Evolutionary conservation across 495 filamentous ascomycete species (phyloP).

Genomic region (Penicillium cataractarum): DNA sequence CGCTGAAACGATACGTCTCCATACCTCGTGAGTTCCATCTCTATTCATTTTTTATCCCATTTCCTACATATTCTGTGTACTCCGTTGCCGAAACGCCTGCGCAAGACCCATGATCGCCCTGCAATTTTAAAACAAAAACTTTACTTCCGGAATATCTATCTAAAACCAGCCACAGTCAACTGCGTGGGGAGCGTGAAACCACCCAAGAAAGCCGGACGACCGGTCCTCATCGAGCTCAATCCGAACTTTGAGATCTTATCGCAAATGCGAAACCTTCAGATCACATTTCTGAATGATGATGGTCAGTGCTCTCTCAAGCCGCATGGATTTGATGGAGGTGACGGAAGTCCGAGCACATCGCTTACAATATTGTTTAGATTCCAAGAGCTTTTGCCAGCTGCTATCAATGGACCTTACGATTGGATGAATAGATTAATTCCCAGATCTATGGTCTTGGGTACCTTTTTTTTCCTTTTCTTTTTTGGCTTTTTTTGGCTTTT

Average conservation of each 20-base stretch:
- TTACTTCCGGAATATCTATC: background rate
- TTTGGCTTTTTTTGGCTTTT: background rate
- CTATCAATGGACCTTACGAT: slow-evolving; percentile 33
- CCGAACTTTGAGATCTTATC: slow-evolving; percentile 51
- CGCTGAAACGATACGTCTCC: slow-evolving; percentile 48
- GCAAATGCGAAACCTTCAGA: slow-evolving; percentile 45
- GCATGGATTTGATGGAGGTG: background rate
- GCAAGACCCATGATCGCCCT: background rate
- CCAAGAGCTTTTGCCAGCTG: slow-evolving; percentile 30
- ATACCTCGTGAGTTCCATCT: slow-evolving; percentile 41
- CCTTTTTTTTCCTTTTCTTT: slow-evolving; percentile 6
- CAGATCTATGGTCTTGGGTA: background rate
- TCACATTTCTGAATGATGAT: slow-evolving; percentile 47
- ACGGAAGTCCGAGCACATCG: slow-evolving; percentile 8
- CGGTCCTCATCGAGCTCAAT: slow-evolving; percentile 42
- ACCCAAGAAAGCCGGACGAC: slow-evolving; percentile 46
- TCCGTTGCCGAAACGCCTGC: background rate
- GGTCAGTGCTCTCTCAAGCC: slow-evolving; percentile 34
- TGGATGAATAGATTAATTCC: slow-evolving; percentile 28
- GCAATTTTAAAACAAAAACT: background rate
- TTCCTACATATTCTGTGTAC: background rate
- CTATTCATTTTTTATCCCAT: background rate
- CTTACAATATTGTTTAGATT: slow-evolving; percentile 24
- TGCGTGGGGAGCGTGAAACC: slow-evolving; percentile 46
- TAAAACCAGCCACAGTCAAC: slow-evolving; percentile 33